Evolutionary conservation across 345 rosid genomes (phyloP).

Genomic region (Rhodamnia rubescens): DNA sequence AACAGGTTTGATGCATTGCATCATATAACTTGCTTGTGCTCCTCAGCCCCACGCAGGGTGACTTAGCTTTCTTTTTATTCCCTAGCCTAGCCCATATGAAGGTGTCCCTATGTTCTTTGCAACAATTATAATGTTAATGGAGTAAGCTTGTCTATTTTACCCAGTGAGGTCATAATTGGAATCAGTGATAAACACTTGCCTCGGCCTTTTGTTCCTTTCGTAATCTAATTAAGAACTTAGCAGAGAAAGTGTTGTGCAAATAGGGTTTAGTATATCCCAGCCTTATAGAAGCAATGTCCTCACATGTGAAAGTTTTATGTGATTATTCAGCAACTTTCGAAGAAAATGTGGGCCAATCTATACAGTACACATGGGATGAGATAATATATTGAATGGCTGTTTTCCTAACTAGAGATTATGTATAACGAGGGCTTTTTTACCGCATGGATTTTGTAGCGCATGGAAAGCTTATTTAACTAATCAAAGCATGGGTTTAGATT

Average conservation of each 20-base stretch:
- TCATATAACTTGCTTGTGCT: not conserved
- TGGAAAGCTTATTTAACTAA: not conserved
- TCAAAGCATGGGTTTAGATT: not conserved
- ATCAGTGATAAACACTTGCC: not conserved
- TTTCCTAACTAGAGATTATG: not conserved
- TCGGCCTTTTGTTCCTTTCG: not conserved
- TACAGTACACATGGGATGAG: not conserved
- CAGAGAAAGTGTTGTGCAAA: not conserved
- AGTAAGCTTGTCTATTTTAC: not conserved
- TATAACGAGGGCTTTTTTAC: not conserved
- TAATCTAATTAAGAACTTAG: not conserved
- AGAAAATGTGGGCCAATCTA: not conserved
- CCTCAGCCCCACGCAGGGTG: not conserved
- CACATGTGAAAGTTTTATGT: not conserved
- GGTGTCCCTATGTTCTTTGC: not conserved
- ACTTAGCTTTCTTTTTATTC: not conserved
- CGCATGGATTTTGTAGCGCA: not conserved
- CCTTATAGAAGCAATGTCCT: not conserved
- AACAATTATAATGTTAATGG: not conserved
- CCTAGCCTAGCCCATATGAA: not conserved
- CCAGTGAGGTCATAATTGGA: not conserved
- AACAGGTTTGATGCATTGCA: not conserved
- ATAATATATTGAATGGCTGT: not conserved
- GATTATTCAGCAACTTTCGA: not conserved
- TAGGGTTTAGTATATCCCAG: not conserved